Percentiles rank a stretch among this genome's conserved stretches.
phyloP scores from a whole-genome alignment of 306 rosid genomes.

The Chamaecrista fasciculata region DNA sequence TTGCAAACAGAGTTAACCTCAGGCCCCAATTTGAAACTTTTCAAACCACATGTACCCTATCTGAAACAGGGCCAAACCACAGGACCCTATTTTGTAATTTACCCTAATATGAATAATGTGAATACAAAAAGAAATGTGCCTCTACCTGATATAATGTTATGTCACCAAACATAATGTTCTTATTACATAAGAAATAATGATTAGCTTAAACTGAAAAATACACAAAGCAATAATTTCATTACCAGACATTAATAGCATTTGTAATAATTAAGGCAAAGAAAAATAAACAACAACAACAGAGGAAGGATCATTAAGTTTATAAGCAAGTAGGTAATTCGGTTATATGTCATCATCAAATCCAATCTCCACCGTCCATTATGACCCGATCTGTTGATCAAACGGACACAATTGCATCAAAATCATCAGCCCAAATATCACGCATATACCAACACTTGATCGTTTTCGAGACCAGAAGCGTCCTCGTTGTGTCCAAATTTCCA shows the following conservation, averaged over 20 bases:
- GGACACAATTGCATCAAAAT: conserved; percentile 8
- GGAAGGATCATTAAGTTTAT: not conserved
- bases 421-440: conserved; percentile 10
- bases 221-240: not conserved
- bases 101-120: too few species aligned
- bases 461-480: not conserved
- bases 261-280: not conserved
- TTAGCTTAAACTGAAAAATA: not conserved
- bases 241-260: not conserved
- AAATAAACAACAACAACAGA: too few species aligned
- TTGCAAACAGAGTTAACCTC: too few species aligned
- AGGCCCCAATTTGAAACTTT: too few species aligned
- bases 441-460: conserved; percentile 32
- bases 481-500: conserved; percentile 20
- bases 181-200: too few species aligned
- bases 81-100: too few species aligned
- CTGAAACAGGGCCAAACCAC: too few species aligned
- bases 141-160: too few species aligned
- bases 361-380: conserved; percentile 16
- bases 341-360: conserved; percentile 12
- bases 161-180: too few species aligned
- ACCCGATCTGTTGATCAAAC: not conserved
- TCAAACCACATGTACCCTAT: too few species aligned
- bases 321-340: not conserved
- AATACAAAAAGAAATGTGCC: too few species aligned